Evolutionary conservation across 257 asterid genomes (phyloP).

Genomic region (Verbena officinalis): DNA sequence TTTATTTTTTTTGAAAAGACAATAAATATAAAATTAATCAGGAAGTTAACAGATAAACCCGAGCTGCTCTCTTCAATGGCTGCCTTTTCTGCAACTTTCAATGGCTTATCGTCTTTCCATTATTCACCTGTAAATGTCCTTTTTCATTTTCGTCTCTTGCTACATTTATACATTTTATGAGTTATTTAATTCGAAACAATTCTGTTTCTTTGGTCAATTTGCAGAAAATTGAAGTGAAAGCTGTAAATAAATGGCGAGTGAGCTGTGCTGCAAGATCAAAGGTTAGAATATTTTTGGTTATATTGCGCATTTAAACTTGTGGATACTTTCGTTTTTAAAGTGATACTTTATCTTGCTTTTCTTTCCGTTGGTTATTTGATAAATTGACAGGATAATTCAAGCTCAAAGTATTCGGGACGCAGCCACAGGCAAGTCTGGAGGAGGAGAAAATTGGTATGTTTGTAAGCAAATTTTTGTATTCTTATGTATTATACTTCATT

Average conservation of each 20-base stretch:
- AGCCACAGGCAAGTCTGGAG: constrained; percentile 72
- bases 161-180: background rate
- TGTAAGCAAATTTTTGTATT: background rate
- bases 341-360: background rate
- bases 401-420: constrained; percentile 47
- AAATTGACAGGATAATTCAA: constrained; percentile 52
- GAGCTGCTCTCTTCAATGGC: constrained; percentile 48
- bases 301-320: background rate
- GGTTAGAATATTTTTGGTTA: constrained; percentile 35
- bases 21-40: background rate
- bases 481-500: background rate
- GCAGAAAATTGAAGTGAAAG: constrained; percentile 62
- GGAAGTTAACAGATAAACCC: constrained; percentile 21
- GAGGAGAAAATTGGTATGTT: constrained; percentile 77
- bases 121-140: constrained; percentile 34
- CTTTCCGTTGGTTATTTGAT: background rate
- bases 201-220: background rate
- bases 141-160: background rate
- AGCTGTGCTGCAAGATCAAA: constrained; percentile 42
- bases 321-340: background rate
- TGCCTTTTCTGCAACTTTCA: constrained; percentile 33
- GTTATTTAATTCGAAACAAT: background rate
- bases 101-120: constrained; percentile 27
- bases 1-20: background rate
- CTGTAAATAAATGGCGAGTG: constrained; percentile 38